These are phyloP conservation scores for Cladosporium oxysporum DNA, from an alignment of 2,329 filamentous ascomycete genomes.

Conservation along the genomic window DNA sequence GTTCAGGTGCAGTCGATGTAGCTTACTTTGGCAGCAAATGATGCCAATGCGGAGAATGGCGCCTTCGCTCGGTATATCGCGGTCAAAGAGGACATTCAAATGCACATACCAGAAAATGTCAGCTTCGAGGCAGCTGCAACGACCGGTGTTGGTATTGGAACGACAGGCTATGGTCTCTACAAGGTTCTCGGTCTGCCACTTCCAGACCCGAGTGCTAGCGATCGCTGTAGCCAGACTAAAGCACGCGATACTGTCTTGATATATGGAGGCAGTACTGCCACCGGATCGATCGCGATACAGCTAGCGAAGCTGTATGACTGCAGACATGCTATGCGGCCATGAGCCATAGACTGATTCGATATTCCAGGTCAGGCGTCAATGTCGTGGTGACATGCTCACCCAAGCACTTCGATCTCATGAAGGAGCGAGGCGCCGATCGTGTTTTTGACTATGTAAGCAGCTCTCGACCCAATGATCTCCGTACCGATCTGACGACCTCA, in stretches of 20 bases:
- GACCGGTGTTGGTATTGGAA: not conserved
- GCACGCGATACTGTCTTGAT: not conserved
- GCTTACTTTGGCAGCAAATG: not conserved
- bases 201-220: not conserved
- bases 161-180: not conserved
- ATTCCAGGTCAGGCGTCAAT: constrained; percentile 33
- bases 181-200: not conserved
- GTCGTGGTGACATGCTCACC: constrained; percentile 49
- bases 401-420: constrained; percentile 48
- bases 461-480: not conserved
- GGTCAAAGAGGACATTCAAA: not conserved
- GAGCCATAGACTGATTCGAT: not conserved
- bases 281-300: not conserved
- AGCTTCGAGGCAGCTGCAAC: not conserved
- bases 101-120: not conserved
- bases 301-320: not conserved
- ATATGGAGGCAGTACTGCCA: not conserved
- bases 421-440: constrained; percentile 45
- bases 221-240: not conserved
- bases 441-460: constrained; percentile 48
- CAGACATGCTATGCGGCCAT: not conserved
- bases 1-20: not conserved
- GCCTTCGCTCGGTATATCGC: not conserved
- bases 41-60: not conserved
- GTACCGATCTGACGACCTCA: not conserved